A percentile compares a stretch with the other conserved stretches of the same genome.
Evolutionary conservation across 306 rosid genomes (phyloP).

Genomic region (Pyrus communis): DNA sequence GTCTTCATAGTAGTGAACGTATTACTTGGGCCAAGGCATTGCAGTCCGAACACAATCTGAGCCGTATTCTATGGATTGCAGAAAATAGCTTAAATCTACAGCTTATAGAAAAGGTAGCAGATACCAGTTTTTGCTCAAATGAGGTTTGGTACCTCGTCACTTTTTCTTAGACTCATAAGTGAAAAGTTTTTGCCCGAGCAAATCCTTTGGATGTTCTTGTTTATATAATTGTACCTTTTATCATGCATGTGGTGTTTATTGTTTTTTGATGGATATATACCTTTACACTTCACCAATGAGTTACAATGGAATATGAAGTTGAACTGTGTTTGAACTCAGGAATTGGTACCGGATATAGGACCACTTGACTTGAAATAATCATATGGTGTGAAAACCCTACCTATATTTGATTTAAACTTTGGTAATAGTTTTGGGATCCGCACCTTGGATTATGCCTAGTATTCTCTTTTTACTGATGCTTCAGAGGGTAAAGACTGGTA

Average conservation of each 20-base stretch:
- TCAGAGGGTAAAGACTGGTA: not conserved
- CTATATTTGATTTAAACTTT: not conserved
- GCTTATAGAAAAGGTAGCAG: slow-evolving; percentile 79
- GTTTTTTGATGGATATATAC: not conserved
- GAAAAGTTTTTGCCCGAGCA: not conserved
- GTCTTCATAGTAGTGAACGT: slow-evolving; percentile 60
- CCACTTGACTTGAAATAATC: not conserved
- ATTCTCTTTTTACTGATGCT: not conserved
- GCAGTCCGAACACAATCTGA: slow-evolving; percentile 49
- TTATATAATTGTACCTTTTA: not conserved
- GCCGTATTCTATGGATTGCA: slow-evolving; percentile 69
- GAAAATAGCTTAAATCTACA: slow-evolving; percentile 76
- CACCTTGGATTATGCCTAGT: not conserved
- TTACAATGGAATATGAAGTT: not conserved
- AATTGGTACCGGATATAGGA: not conserved
- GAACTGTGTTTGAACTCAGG: not conserved
- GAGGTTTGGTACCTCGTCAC: not conserved
- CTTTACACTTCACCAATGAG: not conserved
- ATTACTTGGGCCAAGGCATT: slow-evolving; percentile 58
- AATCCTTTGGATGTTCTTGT: not conserved
- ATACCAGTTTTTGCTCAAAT: not conserved
- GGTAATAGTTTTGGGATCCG: not conserved
- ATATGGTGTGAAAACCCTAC: not conserved
- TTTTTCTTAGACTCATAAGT: not conserved
- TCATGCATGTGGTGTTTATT: not conserved